These are phyloP conservation scores for Claviceps paspali DNA, from an alignment of 2,329 filamentous ascomycete genomes.

Conservation along the genomic window DNA sequence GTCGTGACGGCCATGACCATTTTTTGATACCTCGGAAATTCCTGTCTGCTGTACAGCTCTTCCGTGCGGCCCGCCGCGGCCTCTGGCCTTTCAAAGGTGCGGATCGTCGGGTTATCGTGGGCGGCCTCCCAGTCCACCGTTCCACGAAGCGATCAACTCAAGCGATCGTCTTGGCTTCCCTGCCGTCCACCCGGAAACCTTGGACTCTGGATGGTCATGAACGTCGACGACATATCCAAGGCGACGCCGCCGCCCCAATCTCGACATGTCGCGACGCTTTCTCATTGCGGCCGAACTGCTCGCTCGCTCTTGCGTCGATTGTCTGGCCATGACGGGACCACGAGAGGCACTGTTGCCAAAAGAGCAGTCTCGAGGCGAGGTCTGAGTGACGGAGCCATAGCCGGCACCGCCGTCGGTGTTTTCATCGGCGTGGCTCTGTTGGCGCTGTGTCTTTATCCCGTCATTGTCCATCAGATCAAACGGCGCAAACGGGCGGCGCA, in stretches of 20 bases:
- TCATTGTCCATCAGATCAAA: conserved; percentile 20
- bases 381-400: conserved; percentile 20
- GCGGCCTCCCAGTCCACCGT: no score
- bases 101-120: not conserved
- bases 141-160: no score
- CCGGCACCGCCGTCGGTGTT: conserved; percentile 22
- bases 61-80: not conserved
- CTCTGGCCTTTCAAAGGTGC: not conserved
- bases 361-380: conserved; percentile 13
- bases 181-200: not conserved
- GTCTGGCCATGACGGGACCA: not conserved
- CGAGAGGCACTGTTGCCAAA: conserved; percentile 3
- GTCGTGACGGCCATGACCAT: no score
- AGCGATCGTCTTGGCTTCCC: not conserved
- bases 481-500: conserved; percentile 11
- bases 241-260: not conserved
- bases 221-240: not conserved
- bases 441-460: conserved; percentile 24
- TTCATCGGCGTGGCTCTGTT: conserved; percentile 18
- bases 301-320: not conserved
- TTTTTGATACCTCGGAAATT: no score
- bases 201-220: not conserved
- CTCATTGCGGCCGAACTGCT: not conserved
- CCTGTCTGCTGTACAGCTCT: not conserved
- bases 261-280: not conserved